Evolutionary conservation across 1,284 basidiomycete genomes (phyloP), one percentile per base, ranked within the genome.

Genomic region (Moesziomyces antarcticus): DNA sequence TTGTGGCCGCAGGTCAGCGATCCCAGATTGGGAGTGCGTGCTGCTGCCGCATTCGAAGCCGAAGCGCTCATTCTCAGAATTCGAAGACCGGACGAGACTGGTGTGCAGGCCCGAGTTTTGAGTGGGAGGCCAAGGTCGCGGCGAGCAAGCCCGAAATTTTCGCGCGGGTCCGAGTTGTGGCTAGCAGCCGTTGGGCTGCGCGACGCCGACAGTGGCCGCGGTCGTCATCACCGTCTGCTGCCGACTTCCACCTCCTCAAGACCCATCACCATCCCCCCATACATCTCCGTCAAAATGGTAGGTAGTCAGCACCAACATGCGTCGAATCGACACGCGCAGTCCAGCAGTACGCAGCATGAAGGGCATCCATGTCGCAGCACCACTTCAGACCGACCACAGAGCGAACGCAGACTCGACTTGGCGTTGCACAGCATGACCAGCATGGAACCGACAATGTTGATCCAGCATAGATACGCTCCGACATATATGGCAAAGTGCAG

Each of bases 221-320:
- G 49, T 67, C 64, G 42, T 48, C 57, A 67, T 73, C 64, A 57
- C 41, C 53, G 51, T 56, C 52, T 42, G 35, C 35, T 45, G 10
- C 37, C 54, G 37, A 25, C 46, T 22, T 56, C 54, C 50, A 51
- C 58, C 58, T 60, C 63, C 56, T 72, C 64, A 67, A 67, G 63
- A 65, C 54, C 37, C 69, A 52, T 53, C 50, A 54, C 57, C 50
- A 60, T 46, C 56, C 27, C 60, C 53, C 42, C 33, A 37, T 42
- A 44, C 27, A 37, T 65, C 44, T 54, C 60, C 48, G 45, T 60
- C 60, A 73, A 67, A 73, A 73, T 73, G 70, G 70, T 73, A 73
- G 50, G 70, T 72, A 47, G 56, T 37, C 45, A 46, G 27, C 20
- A 30, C 25, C 37, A 46, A 18, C 24, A 46, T 25, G 24, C 16